Percentiles rank a stretch among this genome's conserved stretches.
Evolutionary conservation across 352 stramenopile genomes (phyloP).

Genomic region (Pythium rishiriense): DNA sequence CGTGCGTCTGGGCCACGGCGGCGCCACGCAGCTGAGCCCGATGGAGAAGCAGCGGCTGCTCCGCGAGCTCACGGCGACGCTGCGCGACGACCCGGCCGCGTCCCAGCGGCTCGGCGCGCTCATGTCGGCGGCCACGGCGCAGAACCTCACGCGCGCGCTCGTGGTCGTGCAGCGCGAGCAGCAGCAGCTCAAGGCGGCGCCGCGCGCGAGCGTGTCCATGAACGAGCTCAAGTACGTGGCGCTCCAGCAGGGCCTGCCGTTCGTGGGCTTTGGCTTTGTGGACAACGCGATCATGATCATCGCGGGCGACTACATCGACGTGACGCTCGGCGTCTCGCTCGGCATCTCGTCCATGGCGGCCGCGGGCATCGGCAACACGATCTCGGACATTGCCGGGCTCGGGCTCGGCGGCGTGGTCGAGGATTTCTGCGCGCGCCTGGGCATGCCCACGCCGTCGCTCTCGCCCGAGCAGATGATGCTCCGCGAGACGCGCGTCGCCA

Average conservation of each 20-base stretch:
- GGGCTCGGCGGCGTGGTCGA: constrained; percentile 84
- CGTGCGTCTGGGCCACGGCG: constrained; percentile 1
- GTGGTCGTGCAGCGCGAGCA: constrained; percentile 26
- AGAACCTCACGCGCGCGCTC: constrained; percentile 53
- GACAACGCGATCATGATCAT: constrained; percentile 97
- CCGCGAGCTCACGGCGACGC: constrained; percentile 35
- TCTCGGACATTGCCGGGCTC: constrained; percentile 68
- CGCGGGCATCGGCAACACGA: constrained; percentile 83
- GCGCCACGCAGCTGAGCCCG: constrained; percentile 26
- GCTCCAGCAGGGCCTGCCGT: constrained; percentile 84
- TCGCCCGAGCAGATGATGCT: constrained; percentile 70
- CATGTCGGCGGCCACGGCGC: constrained; percentile 48
- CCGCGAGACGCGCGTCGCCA: constrained; percentile 61
- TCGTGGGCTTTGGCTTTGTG: constrained; percentile 97
- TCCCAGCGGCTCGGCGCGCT: constrained; percentile 38
- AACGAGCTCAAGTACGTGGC: constrained; percentile 67
- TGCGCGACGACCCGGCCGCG: constrained; percentile 33
- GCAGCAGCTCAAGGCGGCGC: constrained; percentile 7
- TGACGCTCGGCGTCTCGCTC: constrained; percentile 76
- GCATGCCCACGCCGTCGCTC: constrained; percentile 59
- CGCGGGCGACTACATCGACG: constrained; percentile 86
- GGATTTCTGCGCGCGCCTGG: constrained; percentile 63
- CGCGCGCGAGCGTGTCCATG: constrained; percentile 32
- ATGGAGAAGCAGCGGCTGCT: constrained; percentile 47
- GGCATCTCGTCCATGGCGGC: constrained; percentile 89